Conservation (phyloP, 306 rosid species). For the Vicia villosa region DNA sequence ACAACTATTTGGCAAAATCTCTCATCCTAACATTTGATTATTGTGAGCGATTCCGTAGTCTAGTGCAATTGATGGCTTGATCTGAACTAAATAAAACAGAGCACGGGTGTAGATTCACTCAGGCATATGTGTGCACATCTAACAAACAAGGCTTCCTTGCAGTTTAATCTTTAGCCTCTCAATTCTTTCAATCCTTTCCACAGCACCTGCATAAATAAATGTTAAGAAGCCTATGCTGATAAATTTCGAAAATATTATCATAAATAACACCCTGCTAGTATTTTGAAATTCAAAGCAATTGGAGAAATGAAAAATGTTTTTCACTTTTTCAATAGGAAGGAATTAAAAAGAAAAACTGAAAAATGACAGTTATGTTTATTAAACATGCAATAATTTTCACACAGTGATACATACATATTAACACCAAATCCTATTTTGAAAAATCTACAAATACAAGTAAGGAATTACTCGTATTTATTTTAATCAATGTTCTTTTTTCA, state of each 20-base stretch:
- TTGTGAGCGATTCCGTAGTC: slow-evolving; percentile 21
- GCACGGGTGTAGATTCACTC: slow-evolving; percentile 35
- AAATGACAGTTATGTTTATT: slow-evolving; percentile 5
- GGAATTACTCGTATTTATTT: no score
- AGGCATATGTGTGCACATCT: slow-evolving; percentile 17
- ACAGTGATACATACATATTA: slow-evolving; percentile 8
- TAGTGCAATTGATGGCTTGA: slow-evolving; percentile 25
- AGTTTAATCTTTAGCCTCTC: slow-evolving; percentile 25
- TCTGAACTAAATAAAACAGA: slow-evolving; percentile 28
- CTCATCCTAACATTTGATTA: slow-evolving; percentile 28
- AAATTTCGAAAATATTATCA: slow-evolving; percentile 21
- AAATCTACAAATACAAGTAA: slow-evolving; percentile 3
- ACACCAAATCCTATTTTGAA: slow-evolving; percentile 10
- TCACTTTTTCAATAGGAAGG: slow-evolving; percentile 2
- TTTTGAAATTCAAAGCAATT: neutral
- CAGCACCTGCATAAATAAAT: slow-evolving; percentile 77
- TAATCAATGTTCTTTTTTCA: no score
- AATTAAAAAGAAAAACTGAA: neutral
- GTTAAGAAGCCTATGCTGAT: slow-evolving; percentile 28
- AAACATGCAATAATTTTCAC: neutral
- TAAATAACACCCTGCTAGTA: neutral
- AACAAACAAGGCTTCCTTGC: slow-evolving; percentile 20
- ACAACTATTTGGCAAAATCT: slow-evolving; percentile 13
- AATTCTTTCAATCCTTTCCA: slow-evolving; percentile 66
- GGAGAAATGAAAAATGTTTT: neutral